These are phyloP conservation scores for Aschersonia sp. DNA, from an alignment of 2,329 filamentous ascomycete genomes.

Conservation along the genomic window DNA sequence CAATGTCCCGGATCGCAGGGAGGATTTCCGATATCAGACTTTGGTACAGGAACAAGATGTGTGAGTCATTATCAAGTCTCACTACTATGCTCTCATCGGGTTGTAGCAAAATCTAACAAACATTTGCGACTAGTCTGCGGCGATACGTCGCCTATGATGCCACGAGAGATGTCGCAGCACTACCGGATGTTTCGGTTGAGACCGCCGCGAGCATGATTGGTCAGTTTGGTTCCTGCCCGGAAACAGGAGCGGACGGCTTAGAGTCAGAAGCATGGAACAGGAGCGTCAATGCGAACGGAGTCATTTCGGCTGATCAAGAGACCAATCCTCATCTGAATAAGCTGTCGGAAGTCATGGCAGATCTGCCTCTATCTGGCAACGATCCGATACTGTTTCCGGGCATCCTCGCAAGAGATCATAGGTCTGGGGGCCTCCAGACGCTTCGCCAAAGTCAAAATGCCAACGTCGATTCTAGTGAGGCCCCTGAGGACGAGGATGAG, in stretches of 20 bases:
- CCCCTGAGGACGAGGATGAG: constrained; percentile 6
- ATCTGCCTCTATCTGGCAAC: constrained; percentile 36
- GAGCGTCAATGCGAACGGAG: not conserved
- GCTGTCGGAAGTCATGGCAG: constrained; percentile 22
- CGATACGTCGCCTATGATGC: constrained; percentile 25
- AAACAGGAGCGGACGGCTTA: not conserved
- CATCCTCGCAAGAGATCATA: constrained; percentile 39
- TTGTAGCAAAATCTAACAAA: not conserved
- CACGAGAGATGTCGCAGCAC: constrained; percentile 7
- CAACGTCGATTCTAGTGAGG: constrained; percentile 7
- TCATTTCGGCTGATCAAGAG: not conserved
- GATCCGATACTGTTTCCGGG: constrained; percentile 63
- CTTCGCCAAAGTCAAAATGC: constrained; percentile 12
- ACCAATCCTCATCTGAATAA: constrained; percentile 19
- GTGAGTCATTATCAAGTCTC: constrained; percentile 34
- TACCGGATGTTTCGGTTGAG: not conserved
- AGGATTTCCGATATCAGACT: constrained; percentile 81
- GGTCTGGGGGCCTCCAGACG: constrained; percentile 25
- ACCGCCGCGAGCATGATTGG: too few species aligned
- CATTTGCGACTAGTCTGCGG: constrained; percentile 18
- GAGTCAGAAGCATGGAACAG: not conserved
- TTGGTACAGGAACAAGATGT: constrained; percentile 70
- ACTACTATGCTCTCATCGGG: constrained; percentile 1
- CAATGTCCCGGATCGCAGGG: constrained; percentile 86
- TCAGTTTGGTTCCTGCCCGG: too few species aligned